Base-by-base conservation (phyloP, 192 early-diverging fungal genomes). In the Thamnidium elegans region DNA sequence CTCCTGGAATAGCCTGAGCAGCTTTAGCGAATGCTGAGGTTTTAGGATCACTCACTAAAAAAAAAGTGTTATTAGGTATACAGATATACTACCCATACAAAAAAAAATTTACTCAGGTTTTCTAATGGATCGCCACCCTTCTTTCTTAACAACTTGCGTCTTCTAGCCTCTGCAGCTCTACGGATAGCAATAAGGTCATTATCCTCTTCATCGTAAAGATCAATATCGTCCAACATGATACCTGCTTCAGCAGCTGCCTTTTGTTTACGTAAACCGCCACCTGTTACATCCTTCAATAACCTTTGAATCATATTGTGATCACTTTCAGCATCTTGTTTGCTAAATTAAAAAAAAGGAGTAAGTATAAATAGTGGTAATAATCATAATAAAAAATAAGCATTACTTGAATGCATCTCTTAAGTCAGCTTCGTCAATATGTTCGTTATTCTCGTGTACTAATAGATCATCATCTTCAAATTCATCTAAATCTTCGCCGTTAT, bases 11-110 rank as follows among this genome's bases (percentile, higher is more conserved):
- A 20, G 61, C 30, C 31, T 39, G 43, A 30, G 69, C 70, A n/a
- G 74, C 74, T 31, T 76, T 76, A 6, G 74, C 74, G 68, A 76
- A 76, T 21, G 74, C 74, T 7, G 70, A 64, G 4, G 74, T 76
- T 36, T 71, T 61, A 11, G 74, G 69, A 21, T 76, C 62, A 17
- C 66, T 67, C 61, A 50, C 10, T 1, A 50, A 21, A 15, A 47
- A 45, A n/a, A n/a, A n/a, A n/a, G n/a, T n/a, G 36, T 11, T 45
- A 39, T 48, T 10, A n/a, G 26, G 1, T 10, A 20, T 36, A 14
- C 51, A 36, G 42, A 14, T 30, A 36, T 14, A n/a, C 4, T 58
- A 42, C 23, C 7, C 52, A 30, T 55, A n/a, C 42, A 59, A 20
- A 14, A 42, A 4, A 44, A 50, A 26, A 51, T 46, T 45, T 65